phyloP scores from a whole-genome alignment of 257 asterid genomes.

The Sherardia arvensis region DNA sequence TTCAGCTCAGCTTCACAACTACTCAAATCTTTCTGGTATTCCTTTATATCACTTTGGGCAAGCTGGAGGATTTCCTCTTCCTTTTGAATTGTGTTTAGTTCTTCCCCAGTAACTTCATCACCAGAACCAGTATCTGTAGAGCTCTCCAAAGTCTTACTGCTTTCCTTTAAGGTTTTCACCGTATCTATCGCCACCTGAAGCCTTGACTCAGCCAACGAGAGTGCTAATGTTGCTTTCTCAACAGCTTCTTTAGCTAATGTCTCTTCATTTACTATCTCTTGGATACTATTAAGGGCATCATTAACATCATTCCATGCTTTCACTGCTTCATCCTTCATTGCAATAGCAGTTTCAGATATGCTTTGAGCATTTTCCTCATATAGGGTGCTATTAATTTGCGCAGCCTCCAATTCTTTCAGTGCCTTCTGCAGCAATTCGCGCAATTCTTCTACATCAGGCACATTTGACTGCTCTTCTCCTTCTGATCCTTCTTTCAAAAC shows the following conservation, averaged over 20 bases:
- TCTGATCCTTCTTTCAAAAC: slow-evolving; percentile 27
- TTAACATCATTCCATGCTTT: slow-evolving; percentile 57
- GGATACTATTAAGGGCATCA: slow-evolving; percentile 38
- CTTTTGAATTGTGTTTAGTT: slow-evolving; percentile 20
- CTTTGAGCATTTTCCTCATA: slow-evolving; percentile 87
- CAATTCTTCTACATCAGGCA: slow-evolving; percentile 61
- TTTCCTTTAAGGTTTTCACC: slow-evolving; percentile 30
- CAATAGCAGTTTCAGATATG: slow-evolving; percentile 87
- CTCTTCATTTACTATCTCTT: slow-evolving; percentile 67
- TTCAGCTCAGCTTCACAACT: slow-evolving; percentile 65
- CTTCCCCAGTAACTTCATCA: slow-evolving; percentile 29
- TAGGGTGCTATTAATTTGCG: slow-evolving; percentile 59
- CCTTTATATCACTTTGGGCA: slow-evolving; percentile 47
- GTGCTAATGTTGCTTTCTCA: slow-evolving; percentile 54
- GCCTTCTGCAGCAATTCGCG: slow-evolving; percentile 77
- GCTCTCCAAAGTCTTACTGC: slow-evolving; percentile 14
- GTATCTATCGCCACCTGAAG: slow-evolving; percentile 55
- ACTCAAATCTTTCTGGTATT: slow-evolving; percentile 46
- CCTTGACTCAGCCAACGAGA: slow-evolving; percentile 79
- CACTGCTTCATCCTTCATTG: slow-evolving; percentile 73
- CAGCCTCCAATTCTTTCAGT: slow-evolving; percentile 59
- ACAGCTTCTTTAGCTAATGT: slow-evolving; percentile 58
- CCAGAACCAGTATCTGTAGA: slow-evolving; percentile 16
- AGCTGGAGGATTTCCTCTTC: slow-evolving; percentile 39
- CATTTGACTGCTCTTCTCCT: slow-evolving; percentile 36